A percentile compares a stretch with the other conserved stretches of the same genome.
phyloP scores from a whole-genome alignment of 306 rosid genomes.

The Neltuma alba region DNA sequence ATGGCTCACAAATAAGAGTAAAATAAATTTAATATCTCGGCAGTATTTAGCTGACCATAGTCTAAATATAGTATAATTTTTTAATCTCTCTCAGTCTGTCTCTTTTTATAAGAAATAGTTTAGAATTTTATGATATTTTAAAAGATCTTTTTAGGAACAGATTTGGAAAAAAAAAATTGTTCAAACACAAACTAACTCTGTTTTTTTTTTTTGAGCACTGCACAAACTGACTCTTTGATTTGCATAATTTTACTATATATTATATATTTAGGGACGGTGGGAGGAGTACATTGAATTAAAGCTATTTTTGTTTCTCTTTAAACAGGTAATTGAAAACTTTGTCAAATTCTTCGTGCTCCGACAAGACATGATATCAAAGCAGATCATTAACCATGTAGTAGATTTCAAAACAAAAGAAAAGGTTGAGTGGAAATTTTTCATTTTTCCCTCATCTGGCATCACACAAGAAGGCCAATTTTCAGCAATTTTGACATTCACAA shows the following conservation, averaged over 20 bases:
- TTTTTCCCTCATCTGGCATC: neutral
- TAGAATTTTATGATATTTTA: neutral
- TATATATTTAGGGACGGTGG: too few relatives aligned
- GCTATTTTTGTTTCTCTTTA: neutral
- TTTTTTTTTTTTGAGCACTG: too few relatives aligned
- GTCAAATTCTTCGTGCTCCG: neutral
- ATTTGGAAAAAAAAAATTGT: too few relatives aligned
- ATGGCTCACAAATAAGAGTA: neutral
- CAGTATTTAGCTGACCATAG: neutral
- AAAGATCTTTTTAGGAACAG: too few relatives aligned
- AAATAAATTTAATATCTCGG: neutral
- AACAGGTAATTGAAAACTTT: neutral
- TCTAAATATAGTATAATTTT: neutral
- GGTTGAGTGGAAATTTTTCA: neutral
- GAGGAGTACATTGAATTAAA: neutral
- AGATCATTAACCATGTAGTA: neutral
- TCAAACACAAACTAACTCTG: too few relatives aligned
- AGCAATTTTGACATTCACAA: neutral
- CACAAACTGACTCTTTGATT: too few relatives aligned
- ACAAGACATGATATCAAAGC: neutral
- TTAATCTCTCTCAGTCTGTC: neutral
- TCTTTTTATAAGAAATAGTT: neutral
- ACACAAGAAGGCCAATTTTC: neutral
- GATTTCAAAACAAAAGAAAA: neutral
- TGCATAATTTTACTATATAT: too few relatives aligned